These are phyloP conservation scores for Penicillium alfredii DNA, from an alignment of 495 filamentous ascomycete genomes.

Conservation along the genomic window DNA sequence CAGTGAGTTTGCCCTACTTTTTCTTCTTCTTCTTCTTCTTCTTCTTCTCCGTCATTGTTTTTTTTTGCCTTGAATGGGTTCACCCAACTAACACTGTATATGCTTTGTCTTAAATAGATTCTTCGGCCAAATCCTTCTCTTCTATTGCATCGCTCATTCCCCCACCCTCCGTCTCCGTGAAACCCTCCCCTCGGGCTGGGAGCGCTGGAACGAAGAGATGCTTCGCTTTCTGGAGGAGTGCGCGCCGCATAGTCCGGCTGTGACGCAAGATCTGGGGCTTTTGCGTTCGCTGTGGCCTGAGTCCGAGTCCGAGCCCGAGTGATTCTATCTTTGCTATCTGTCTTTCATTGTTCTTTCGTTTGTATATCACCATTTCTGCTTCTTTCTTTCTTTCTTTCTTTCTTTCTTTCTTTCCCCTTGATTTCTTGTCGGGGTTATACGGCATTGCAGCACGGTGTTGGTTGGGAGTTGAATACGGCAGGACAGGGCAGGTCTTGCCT, in stretches of 20 bases:
- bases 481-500: no score
- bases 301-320: no score
- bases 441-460: slow-evolving; percentile 7
- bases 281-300: slow-evolving; percentile 29
- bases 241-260: slow-evolving; percentile 36
- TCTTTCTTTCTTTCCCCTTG: neutral
- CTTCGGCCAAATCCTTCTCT: slow-evolving; percentile 44
- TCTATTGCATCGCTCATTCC: slow-evolving; percentile 43
- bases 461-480: no score
- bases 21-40: neutral
- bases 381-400: neutral
- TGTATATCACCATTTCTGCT: slow-evolving; percentile 9
- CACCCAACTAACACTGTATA: neutral
- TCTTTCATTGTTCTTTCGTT: no score
- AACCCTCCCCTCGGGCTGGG: slow-evolving; percentile 39
- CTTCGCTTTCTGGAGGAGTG: slow-evolving; percentile 39
- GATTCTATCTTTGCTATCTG: no score
- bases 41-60: neutral
- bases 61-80: neutral
- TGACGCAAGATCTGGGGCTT: slow-evolving; percentile 42
- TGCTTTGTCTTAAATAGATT: slow-evolving; percentile 24
- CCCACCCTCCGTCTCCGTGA: slow-evolving; percentile 30
- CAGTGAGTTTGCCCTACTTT: slow-evolving; percentile 26
- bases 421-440: no score
- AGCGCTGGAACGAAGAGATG: slow-evolving; percentile 44